Percentiles rank a stretch among this genome's conserved stretches.
These are phyloP conservation scores for Mimosa bimucronata DNA, from an alignment of 306 rosid species.

Conservation along the genomic window DNA sequence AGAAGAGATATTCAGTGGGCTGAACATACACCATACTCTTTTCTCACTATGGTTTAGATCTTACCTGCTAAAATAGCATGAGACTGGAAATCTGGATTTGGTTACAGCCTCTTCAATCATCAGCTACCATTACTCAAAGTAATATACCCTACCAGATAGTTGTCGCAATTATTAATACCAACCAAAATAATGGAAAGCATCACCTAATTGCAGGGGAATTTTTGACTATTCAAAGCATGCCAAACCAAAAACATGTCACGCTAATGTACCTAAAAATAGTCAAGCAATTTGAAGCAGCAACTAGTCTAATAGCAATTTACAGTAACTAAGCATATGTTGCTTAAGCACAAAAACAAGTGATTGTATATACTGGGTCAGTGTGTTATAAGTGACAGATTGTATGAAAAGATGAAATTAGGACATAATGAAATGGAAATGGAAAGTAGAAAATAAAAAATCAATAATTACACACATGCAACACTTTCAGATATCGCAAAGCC, in stretches of 20 bases:
- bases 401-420: not conserved
- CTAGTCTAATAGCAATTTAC: not conserved
- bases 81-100: conserved; percentile 35
- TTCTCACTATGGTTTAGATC: conserved; percentile 38
- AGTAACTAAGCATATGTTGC: not conserved
- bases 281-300: conserved; percentile 1
- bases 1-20: conserved; percentile 30
- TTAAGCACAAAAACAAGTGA: not conserved
- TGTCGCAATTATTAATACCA: not conserved
- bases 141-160: conserved; percentile 30
- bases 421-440: not conserved
- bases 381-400: not conserved
- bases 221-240: not conserved
- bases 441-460: not conserved
- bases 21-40: conserved; percentile 41
- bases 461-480: not conserved
- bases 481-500: not conserved
- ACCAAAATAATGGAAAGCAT: not conserved
- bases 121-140: conserved; percentile 28
- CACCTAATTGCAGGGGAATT: not conserved
- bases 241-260: not conserved
- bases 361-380: not conserved
- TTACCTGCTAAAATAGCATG: conserved; percentile 23
- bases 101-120: conserved; percentile 27
- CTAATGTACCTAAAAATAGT: not conserved